A percentile compares a stretch with the other conserved stretches of the same genome.
These are phyloP conservation scores for Pythium periplocum DNA, from an alignment of 352 stramenopile genomes.

Conservation along the genomic window DNA sequence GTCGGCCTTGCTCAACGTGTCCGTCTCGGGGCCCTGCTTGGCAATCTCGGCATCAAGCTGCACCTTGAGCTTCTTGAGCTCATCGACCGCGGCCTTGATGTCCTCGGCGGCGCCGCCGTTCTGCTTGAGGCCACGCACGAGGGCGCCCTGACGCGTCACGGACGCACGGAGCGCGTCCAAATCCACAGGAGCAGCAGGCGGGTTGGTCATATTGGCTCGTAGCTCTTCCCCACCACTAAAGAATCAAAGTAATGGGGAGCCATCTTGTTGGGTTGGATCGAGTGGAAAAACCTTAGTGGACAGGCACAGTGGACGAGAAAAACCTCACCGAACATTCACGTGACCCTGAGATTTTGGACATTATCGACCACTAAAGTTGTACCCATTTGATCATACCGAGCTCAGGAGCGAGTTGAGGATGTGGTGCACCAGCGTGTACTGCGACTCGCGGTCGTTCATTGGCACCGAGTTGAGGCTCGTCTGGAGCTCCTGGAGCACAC, in stretches of 20 bases:
- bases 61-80: conserved; percentile 93
- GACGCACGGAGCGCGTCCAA: conserved; percentile 91
- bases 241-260: neutral
- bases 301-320: neutral
- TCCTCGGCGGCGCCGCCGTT: conserved; percentile 79
- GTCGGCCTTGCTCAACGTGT: conserved; percentile 66
- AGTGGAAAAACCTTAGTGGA: neutral
- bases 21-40: conserved; percentile 52
- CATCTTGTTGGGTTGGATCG: neutral
- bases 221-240: neutral
- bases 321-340: neutral
- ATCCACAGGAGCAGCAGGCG: conserved; percentile 50
- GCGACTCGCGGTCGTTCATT: conserved; percentile 53
- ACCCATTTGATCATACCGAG: conserved; percentile 33
- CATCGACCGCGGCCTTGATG: conserved; percentile 89
- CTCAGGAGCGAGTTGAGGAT: conserved; percentile 84
- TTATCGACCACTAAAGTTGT: conserved; percentile 4
- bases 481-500: conserved; percentile 74
- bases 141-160: conserved; percentile 93
- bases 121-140: conserved; percentile 97
- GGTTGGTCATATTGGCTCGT: conserved; percentile 13
- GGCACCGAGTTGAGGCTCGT: conserved; percentile 56
- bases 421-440: conserved; percentile 81
- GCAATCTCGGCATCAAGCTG: conserved; percentile 77
- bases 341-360: neutral